Evolutionary conservation across 257 asterid species (phyloP).

Genomic region (Lycium barbarum): DNA sequence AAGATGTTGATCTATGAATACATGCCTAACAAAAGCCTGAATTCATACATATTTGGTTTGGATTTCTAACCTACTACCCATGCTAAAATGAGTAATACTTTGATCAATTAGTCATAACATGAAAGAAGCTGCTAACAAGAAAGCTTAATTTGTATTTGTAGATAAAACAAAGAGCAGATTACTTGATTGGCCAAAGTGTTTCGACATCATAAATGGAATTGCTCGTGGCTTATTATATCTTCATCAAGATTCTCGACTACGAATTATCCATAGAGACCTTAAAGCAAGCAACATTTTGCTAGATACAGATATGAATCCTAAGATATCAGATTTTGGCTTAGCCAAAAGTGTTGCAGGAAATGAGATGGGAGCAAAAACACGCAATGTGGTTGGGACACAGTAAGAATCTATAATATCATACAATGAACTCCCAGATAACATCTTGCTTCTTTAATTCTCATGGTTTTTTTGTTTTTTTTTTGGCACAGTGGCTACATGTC

Average conservation of each 20-base stretch:
- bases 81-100: background rate
- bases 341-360: constrained; percentile 42
- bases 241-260: constrained; percentile 43
- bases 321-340: constrained; percentile 44
- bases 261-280: constrained; percentile 42
- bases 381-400: constrained; percentile 42
- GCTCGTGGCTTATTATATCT: constrained; percentile 46
- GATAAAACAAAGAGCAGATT: constrained; percentile 28
- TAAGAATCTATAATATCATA: constrained; percentile 7
- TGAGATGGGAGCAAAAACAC: constrained; percentile 42
- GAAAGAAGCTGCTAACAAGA: background rate
- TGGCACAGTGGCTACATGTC: constrained; percentile 46
- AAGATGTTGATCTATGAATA: constrained; percentile 14
- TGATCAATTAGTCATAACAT: background rate
- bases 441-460: background rate
- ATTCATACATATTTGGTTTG: constrained; percentile 16
- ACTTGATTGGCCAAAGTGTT: constrained; percentile 41
- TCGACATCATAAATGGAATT: constrained; percentile 38
- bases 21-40: constrained; percentile 3
- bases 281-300: constrained; percentile 43
- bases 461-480: background rate
- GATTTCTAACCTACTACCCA: background rate
- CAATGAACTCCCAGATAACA: background rate
- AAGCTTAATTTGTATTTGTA: constrained; percentile 28
- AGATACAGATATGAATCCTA: constrained; percentile 42